A percentile compares a stretch with the other conserved stretches of the same genome.
Conservation (phyloP, 148 eudicot genomes). For the Vaccinium myrtillus region DNA sequence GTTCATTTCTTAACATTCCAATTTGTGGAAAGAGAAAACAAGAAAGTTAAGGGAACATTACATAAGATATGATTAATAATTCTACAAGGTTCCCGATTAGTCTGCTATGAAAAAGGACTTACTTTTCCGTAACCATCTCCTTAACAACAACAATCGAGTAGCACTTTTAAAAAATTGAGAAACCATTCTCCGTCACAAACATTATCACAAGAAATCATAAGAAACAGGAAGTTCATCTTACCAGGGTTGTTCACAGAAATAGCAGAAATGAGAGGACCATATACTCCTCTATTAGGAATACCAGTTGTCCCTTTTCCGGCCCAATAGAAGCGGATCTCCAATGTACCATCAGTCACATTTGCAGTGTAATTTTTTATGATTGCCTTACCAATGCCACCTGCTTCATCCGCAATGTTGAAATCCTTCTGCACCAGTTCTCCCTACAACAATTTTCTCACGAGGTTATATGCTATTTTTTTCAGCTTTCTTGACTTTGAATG, state of each 20-base stretch:
- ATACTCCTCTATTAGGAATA: slow-evolving; percentile 26
- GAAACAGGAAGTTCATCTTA: slow-evolving; percentile 1
- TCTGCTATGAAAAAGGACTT: background rate
- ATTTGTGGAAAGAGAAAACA: no score
- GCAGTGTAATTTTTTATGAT: slow-evolving; percentile 13
- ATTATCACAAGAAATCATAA: background rate
- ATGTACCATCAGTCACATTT: slow-evolving; percentile 15
- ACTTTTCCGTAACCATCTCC: background rate
- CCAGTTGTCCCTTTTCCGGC: slow-evolving; percentile 43
- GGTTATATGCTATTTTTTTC: background rate
- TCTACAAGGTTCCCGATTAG: background rate
- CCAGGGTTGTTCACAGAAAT: slow-evolving; percentile 33
- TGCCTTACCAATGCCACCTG: slow-evolving; percentile 32
- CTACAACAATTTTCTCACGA: slow-evolving; percentile 12
- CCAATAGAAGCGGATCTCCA: slow-evolving; percentile 37
- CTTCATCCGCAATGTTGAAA: slow-evolving; percentile 35
- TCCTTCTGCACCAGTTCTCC: slow-evolving; percentile 31
- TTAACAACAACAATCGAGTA: background rate
- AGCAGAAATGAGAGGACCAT: slow-evolving; percentile 45
- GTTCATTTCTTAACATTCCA: background rate
- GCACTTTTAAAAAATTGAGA: background rate
- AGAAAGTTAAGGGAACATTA: no score
- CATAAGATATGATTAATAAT: no score
- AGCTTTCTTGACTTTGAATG: background rate
- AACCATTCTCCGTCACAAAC: background rate